Conservation (phyloP, 176 grass and related monocot genomes). For the Elaeis guineensis region DNA sequence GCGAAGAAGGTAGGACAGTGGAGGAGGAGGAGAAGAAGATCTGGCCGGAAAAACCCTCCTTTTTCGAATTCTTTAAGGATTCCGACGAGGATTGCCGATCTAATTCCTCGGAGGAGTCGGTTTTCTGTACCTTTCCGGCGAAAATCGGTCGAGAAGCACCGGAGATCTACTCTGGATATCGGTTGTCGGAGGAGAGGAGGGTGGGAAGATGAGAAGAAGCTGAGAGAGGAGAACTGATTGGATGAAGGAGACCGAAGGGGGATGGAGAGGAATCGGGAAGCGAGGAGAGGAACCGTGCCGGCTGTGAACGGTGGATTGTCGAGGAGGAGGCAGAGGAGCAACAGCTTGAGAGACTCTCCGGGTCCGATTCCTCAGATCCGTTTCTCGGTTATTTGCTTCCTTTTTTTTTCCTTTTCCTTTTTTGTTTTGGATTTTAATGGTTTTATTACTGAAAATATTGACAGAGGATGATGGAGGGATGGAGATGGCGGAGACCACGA, state of each 20-base stretch:
- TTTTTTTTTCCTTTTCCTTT: neutral
- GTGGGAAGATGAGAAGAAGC: neutral
- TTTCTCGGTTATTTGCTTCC: neutral
- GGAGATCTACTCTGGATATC: neutral
- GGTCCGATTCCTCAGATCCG: slow-evolving; percentile 3
- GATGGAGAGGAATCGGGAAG: slow-evolving; percentile 8
- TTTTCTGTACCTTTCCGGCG: neutral
- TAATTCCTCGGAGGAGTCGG: neutral
- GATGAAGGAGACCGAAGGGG: neutral
- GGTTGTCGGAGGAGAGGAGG: neutral
- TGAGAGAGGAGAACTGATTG: neutral
- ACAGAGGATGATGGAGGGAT: slow-evolving; percentile 11
- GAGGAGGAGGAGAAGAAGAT: neutral
- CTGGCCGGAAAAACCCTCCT: neutral
- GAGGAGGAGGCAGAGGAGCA: slow-evolving; percentile 7
- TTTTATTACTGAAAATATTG: neutral
- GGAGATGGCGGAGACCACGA: slow-evolving; percentile 4
- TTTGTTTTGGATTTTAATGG: neutral
- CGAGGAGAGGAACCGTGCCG: slow-evolving; percentile 8
- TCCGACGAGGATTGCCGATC: neutral
- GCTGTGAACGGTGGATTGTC: slow-evolving; percentile 1
- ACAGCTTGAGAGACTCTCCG: slow-evolving; percentile 1
- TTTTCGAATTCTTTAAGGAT: neutral
- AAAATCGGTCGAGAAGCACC: neutral
- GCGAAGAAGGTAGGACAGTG: too few species aligned